Evolutionary conservation across 768 basidiomycete genomes (phyloP), one percentile per base, ranked within the genome.

Genomic region (Suillus weaverae): DNA sequence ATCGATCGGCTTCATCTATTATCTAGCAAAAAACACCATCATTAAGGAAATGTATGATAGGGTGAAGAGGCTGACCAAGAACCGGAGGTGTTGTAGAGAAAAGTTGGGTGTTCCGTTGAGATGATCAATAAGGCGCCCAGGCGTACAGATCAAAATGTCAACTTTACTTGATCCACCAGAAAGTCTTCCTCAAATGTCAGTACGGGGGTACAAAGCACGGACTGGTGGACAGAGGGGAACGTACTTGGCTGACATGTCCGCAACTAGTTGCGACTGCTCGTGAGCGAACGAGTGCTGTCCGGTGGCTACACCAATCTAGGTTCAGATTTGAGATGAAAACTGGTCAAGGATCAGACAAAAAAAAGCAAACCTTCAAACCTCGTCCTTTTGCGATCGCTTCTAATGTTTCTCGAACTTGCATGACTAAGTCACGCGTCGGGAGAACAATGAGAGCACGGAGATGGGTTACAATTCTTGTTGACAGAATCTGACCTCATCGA

Each of bases 1-100:
- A 83, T n/a, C 95, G 86, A 73, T 99, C 97, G 0, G 97, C 97
- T 78, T 99, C 97, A 75, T 99, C 97, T 63, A 99, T 94, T 35
- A 99, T 89, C 95, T 97, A 64, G 11, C 33, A 32, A 39, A 1
- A 50, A 4, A 35, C 8, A 2, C 38, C n/a, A 6, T 60, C 56
- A 30, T 18, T 39, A 30, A 39, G 5, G 36, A 30, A n/a, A 61
- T 5, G 57, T 16, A 4, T 16, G 26, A 62, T 33, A 22, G 38
- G 44, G 26, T 5, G 5, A 26, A 35, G n/a, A 39, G 36, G 80
- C 89, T 33, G 71, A 94, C 97, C 65, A 99, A 80, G 76, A 95
- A 99, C n/a, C 96, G 89, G 8, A 99, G 83, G 75, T 99, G 95
- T 70, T 97, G 95, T 36, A 99, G 77, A 2, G 94, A 90, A 74